phyloP scores from a whole-genome alignment of 106 monocot genomes.

The Chionographis japonica region DNA sequence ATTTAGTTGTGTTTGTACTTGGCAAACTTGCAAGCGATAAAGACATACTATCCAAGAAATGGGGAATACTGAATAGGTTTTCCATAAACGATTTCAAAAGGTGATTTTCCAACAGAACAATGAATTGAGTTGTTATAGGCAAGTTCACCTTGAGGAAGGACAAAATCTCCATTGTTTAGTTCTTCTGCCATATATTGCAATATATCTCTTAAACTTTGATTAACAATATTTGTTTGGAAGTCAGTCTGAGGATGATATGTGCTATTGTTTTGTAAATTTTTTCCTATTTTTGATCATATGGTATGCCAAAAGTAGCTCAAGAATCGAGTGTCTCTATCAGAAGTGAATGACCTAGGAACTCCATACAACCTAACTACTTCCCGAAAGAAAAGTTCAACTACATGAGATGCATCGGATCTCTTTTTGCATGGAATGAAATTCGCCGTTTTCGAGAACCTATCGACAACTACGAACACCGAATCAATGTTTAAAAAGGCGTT shows the following conservation, averaged over 20 bases:
- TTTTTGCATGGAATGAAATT: background rate
- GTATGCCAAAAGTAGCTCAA: background rate
- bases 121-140: too few species aligned
- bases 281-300: background rate
- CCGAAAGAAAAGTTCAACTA: background rate
- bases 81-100: too few species aligned
- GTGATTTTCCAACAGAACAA: too few species aligned
- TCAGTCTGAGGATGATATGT: background rate
- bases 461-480: conserved; percentile 1
- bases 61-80: too few species aligned
- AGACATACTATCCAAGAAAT: too few species aligned
- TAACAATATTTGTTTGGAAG: background rate
- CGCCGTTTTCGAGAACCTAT: background rate
- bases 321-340: background rate
- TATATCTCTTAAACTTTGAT: too few species aligned
- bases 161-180: too few species aligned
- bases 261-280: background rate
- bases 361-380: background rate
- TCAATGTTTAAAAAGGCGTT: too few species aligned
- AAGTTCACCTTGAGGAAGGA: too few species aligned
- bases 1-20: too few species aligned
- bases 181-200: too few species aligned
- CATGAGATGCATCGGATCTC: background rate
- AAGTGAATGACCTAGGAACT: background rate
- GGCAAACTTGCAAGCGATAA: too few species aligned